Base-by-base conservation (phyloP, 805 yeast genomes). In the Sugiyamaella mastotermitis region DNA sequence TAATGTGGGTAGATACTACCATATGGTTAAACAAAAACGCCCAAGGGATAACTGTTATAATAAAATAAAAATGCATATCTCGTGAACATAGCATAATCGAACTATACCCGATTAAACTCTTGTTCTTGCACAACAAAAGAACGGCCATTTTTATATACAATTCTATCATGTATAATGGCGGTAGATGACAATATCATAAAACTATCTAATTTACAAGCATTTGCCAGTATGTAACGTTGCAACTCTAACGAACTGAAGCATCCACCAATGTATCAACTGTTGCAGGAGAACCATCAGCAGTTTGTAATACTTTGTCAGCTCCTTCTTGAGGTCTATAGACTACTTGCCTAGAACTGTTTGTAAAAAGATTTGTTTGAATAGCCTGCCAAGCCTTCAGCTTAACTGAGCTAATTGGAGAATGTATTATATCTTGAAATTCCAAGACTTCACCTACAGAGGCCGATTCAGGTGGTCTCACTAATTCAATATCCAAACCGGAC, bases 381-480 rank as follows among this genome's bases (percentile, higher is more conserved):
- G 22, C 30, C 4, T 22, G 19, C 42, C 41, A 45, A 42, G 45
- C 45, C 40, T 52, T 51, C 35, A 51, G 52, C 47, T 52, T 51
- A 46, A 52, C 40, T 13, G 30, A 13, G 9, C 14, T 27, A 5
- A 27, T 7, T 22, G 24, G 24, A 7, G 10, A 7, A 7, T 22
- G 24, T 22, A n/a, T 22, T 7, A 22, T 41, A 47, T 45, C 40
- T 45, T 18, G 4, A 46, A 74, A 75, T 11, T 42, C 44, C 28
- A 75, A 49, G 6, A 45, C 37, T 0, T 64, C 65, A 0, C 81
- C 81, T 7, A 66, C 31, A 0, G 39, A 29, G 2, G 65, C 52
- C 5, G 42, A 42, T 1, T 0, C 5, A 3, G 82, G 78, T 1
- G 80, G 76, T 3, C 37, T 40, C 0, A 77, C 69, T 4, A 74